Conservation (phyloP, 2,329 filamentous ascomycete genomes). For the Xenoacremonium recifei region DNA sequence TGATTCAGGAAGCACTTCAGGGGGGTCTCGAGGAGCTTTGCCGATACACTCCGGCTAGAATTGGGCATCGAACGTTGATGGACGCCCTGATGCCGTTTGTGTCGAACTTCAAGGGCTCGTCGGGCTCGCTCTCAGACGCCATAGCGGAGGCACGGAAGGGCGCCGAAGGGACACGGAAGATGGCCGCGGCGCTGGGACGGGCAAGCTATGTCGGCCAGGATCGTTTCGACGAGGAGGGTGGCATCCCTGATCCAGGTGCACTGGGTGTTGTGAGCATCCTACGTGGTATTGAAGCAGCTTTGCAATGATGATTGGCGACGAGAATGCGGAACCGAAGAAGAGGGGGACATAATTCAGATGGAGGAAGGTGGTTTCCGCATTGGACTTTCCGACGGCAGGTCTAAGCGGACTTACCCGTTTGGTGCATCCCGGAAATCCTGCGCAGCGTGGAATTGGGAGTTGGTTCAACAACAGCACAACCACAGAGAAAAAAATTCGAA, state of each 20-base stretch:
- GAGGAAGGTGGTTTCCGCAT: constrained; percentile 1
- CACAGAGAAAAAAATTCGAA: no score
- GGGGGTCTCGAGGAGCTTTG: constrained; percentile 20
- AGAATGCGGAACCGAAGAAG: no score
- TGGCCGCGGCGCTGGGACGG: constrained; percentile 70
- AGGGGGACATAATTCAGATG: not conserved
- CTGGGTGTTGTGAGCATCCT: constrained; percentile 24
- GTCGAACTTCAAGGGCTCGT: constrained; percentile 46
- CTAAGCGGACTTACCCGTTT: constrained; percentile 6
- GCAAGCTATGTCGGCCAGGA: constrained; percentile 74
- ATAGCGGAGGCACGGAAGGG: constrained; percentile 28
- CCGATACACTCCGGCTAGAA: constrained; percentile 67
- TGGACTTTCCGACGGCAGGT: constrained; percentile 12
- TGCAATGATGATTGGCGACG: no score
- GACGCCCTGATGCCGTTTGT: constrained; percentile 73
- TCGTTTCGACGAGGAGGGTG: constrained; percentile 51
- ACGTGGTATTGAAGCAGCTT: constrained; percentile 10
- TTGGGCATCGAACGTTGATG: constrained; percentile 70
- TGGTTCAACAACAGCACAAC: no score
- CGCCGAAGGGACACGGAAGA: constrained; percentile 66
- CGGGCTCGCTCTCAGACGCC: constrained; percentile 49
- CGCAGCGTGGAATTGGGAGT: no score
- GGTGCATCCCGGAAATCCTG: no score
- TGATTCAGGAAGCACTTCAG: constrained; percentile 15
- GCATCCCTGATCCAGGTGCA: constrained; percentile 66